Conservation (phyloP, 2,329 filamentous ascomycete genomes). For the Plectosphaerella plurivora region DNA sequence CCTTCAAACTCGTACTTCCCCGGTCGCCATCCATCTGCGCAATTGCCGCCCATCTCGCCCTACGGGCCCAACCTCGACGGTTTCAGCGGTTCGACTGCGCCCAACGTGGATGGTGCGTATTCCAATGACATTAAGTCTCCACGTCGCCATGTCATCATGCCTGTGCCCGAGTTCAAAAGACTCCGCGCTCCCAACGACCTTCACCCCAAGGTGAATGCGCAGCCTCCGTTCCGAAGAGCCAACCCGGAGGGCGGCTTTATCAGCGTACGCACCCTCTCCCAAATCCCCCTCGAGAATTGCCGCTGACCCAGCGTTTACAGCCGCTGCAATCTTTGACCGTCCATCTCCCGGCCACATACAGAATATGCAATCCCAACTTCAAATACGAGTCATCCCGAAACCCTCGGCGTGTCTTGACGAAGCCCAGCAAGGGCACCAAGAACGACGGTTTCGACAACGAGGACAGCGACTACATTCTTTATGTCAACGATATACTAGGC, state of each 20-base stretch:
- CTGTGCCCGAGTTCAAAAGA: conserved; percentile 84
- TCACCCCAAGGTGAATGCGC: conserved; percentile 75
- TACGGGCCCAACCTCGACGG: conserved; percentile 65
- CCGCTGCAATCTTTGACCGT: conserved; percentile 93
- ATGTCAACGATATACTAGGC: conserved; percentile 96
- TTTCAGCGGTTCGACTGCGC: conserved; percentile 69
- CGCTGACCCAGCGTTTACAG: conserved; percentile 39
- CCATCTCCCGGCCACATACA: conserved; percentile 90
- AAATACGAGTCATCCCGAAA: conserved; percentile 99
- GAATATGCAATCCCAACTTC: conserved; percentile 96
- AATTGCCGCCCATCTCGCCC: conserved; percentile 69
- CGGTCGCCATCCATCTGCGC: conserved; percentile 47
- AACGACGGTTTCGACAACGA: conserved; percentile 99
- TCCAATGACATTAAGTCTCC: conserved; percentile 54
- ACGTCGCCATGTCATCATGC: conserved; percentile 46
- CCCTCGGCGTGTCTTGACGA: conserved; percentile 89
- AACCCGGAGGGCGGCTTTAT: conserved; percentile 98
- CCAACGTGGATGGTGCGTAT: conserved; percentile 66
- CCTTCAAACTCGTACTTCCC: conserved; percentile 55
- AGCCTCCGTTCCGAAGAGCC: conserved; percentile 87
- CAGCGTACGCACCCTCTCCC: conserved; percentile 58
- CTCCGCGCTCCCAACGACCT: conserved; percentile 70
- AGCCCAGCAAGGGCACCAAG: conserved; percentile 96
- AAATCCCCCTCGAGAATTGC: neutral
- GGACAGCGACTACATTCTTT: conserved; percentile 98